Evolutionary conservation across 768 basidiomycete genomes (phyloP), one percentile per base, ranked within the genome.

Genomic region (Scleroderma bovista): DNA sequence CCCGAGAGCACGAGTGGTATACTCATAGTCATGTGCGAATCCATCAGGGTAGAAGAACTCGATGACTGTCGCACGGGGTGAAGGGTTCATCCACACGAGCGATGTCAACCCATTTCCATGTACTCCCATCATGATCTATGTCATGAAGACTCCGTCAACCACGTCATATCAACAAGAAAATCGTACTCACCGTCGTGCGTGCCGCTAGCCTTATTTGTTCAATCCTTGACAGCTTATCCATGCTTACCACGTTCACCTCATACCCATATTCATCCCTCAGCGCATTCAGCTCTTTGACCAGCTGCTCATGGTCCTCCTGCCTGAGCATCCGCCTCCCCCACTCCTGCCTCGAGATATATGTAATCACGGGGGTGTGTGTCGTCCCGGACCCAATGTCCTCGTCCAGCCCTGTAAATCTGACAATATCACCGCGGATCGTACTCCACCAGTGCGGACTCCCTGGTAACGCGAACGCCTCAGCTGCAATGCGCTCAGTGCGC

Each of bases 51-150:
- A 89, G 67, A 93, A 93, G 69, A 96, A 93, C 60, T 96, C 93
- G 61, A 95, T 89, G 29, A 96, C 91, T 0, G 93, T 92, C 29
- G 89, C 78, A 16, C 84, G 75, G 6, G 83, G 83, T 3, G 79
- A 80, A 2, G 89, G 87, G 20, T 87, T 84, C 93, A 95, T 96
- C 93, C 92, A 96, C 5, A 96, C 63, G 1, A 94, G 76, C 24
- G 89, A 78, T 0, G 92, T 94, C 34, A 96, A 65, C 29, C 90
- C 93, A 61, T 96, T 95, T 10, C 93, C 93, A 59, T 95, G 93
- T 15, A 95, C 86, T 50, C 93, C 93, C 78, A 94, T 86, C 84
- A 95, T 79, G 59, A 95, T 90, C 93, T 95, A 52, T 47, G n/a
- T 58, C 32, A 12, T 16, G 22, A 6, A 20, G 17, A 26, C 9